Percentiles rank a stretch among this genome's conserved stretches.
phyloP scores from a whole-genome alignment of 73 alveolate genomes.

The Durusdinium trenchii region DNA sequence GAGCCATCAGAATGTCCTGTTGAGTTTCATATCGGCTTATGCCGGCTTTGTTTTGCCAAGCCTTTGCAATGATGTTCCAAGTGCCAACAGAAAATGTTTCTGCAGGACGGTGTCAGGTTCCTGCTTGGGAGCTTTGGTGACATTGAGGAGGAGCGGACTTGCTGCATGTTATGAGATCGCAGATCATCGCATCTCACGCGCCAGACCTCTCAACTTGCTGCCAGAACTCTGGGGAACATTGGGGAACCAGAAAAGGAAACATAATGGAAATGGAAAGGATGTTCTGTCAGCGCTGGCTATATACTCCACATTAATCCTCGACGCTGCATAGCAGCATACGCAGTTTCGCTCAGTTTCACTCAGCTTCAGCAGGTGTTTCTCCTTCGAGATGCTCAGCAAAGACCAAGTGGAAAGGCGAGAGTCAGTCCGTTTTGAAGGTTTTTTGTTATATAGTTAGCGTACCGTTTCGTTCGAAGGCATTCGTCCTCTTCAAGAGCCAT shows the following conservation, averaged over 20 bases:
- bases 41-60: background rate
- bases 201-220: no score
- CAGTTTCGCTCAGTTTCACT: background rate
- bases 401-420: constrained; percentile 63
- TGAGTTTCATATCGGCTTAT: no score
- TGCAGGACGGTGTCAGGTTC: constrained; percentile 61
- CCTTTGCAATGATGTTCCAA: background rate
- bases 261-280: no score
- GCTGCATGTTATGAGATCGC: no score
- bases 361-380: constrained; percentile 33
- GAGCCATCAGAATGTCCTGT: background rate
- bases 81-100: background rate
- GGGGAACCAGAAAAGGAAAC: no score
- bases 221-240: no score
- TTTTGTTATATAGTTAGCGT: no score
- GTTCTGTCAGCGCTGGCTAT: no score
- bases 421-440: no score
- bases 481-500: constrained; percentile 66
- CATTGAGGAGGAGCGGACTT: constrained; percentile 28
- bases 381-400: constrained; percentile 73
- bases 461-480: constrained; percentile 17
- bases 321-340: background rate
- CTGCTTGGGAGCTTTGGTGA: constrained; percentile 67
- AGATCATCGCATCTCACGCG: no score
- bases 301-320: background rate